phyloP scores from a whole-genome alignment of 306 rosid genomes.

The Styphnolobium japonicum region DNA sequence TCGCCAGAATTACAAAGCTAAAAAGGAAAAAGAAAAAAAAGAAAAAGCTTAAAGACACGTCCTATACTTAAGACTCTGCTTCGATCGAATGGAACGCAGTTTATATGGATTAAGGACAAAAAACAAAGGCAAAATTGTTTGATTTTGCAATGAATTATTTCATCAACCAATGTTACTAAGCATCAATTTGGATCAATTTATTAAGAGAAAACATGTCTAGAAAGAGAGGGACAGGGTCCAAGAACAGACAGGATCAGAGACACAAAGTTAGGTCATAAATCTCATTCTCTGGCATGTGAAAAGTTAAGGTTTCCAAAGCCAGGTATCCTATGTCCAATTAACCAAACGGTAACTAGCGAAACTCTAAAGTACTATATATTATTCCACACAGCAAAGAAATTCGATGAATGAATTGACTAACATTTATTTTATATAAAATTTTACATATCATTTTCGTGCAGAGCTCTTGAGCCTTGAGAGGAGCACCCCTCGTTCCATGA shows the following conservation, averaged over 20 bases:
- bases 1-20: background rate
- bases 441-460: background rate
- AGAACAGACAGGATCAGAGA: constrained; percentile 38
- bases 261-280: constrained; percentile 35
- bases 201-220: constrained; percentile 26
- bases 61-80: too few relatives aligned
- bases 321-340: constrained; percentile 47
- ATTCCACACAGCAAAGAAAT: background rate
- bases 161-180: background rate
- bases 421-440: background rate
- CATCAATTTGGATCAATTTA: background rate
- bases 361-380: background rate
- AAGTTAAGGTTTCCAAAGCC: constrained; percentile 52
- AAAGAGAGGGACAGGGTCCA: constrained; percentile 32
- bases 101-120: background rate
- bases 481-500: background rate
- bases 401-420: background rate
- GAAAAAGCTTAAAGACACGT: background rate
- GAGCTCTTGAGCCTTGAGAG: background rate
- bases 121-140: background rate
- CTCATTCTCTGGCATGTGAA: constrained; percentile 32
- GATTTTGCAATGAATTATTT: background rate
- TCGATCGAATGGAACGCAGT: background rate
- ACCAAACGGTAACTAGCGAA: constrained; percentile 15
- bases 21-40: background rate